These are phyloP conservation scores for Aspergillus texensis DNA, from an alignment of 2,329 filamentous ascomycete species.

Conservation along the genomic window DNA sequence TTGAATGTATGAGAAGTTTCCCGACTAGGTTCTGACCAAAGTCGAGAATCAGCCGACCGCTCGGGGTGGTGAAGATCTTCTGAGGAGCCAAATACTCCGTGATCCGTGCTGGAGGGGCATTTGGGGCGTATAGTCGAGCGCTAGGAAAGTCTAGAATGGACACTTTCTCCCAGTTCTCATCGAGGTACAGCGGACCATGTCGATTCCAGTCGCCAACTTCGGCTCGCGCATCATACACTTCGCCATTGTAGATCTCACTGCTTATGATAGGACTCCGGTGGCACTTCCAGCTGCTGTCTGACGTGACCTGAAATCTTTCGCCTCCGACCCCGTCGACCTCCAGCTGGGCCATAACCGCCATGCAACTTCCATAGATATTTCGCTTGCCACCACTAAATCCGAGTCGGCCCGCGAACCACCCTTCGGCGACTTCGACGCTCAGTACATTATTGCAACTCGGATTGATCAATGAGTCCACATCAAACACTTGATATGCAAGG, in stretches of 20 bases:
- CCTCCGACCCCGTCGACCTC: constrained; percentile 25
- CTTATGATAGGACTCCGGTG: constrained; percentile 22
- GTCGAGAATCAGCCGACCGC: constrained; percentile 55
- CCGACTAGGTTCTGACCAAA: constrained; percentile 64
- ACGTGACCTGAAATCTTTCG: constrained; percentile 14
- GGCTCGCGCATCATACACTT: constrained; percentile 51
- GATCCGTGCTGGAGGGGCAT: constrained; percentile 49
- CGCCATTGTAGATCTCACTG: constrained; percentile 57
- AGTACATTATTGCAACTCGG: constrained; percentile 41
- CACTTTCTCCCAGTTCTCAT: constrained; percentile 32
- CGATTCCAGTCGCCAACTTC: constrained; percentile 30
- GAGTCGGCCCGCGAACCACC: constrained; percentile 51
- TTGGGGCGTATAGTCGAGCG: constrained; percentile 42
- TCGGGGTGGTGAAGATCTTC: constrained; percentile 35
- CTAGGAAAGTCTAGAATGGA: constrained; percentile 34
- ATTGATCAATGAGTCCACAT: constrained; percentile 49
- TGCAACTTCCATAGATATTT: constrained; percentile 27
- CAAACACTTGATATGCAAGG: constrained; percentile 57
- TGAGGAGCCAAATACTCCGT: constrained; percentile 33
- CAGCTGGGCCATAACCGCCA: constrained; percentile 32
- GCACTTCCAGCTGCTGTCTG: constrained; percentile 30
- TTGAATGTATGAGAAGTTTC: constrained; percentile 42
- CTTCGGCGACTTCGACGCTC: constrained; percentile 50
- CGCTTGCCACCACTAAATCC: constrained; percentile 27
- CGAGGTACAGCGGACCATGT: constrained; percentile 3